Evolutionary conservation across 768 basidiomycete species (phyloP), one percentile per base, ranked within the genome.

Genomic region (Amanita subjunquillea): DNA sequence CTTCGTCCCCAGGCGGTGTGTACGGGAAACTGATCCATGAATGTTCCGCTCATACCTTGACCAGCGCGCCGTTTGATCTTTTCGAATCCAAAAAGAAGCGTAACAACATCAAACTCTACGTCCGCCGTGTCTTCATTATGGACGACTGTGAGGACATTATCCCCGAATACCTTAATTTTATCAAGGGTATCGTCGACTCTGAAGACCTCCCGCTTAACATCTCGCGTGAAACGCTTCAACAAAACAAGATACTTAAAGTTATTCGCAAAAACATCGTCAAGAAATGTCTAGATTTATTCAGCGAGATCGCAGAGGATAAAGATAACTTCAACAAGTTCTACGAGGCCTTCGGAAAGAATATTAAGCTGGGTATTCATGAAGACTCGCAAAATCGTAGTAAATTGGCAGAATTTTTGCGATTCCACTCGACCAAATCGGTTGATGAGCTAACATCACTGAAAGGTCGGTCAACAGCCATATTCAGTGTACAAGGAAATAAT

Each of bases 81-180:
- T 99, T 99, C 75, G 96, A 99, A 78, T 90, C 89, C 56, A 98
- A 99, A 87, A 98, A 98, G 89, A 98, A 98, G 83, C 91, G 95
- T 64, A 97, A 97, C 82, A 98, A 98, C 87, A 98, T 99, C 82
- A 99, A 99, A 77, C 93, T 99, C 68, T 99, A 98, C 68, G 96
- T 99, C 62, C 91, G 96, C 77, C 92, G 96, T 53, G 95, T 98
- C 65, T 98, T 99, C 80, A 98, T 99, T 81, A 97, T 96, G 91
- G 96, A 99, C 73, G 94, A 96, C 72, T 98, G 95, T 69, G 95
- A 98, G 77, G 96, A 99, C 65, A 77, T 96, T 67, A 98, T 95
- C 65, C 95, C 95, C 60, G 95, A 98, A 70, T 98, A 98, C 80
- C 91, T 97, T 71, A 97, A 97, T 80, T 98, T 97, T 69, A 84